phyloP scores from a whole-genome alignment of 768 basidiomycete species.

The Porpolomopsis calyptriformis region DNA sequence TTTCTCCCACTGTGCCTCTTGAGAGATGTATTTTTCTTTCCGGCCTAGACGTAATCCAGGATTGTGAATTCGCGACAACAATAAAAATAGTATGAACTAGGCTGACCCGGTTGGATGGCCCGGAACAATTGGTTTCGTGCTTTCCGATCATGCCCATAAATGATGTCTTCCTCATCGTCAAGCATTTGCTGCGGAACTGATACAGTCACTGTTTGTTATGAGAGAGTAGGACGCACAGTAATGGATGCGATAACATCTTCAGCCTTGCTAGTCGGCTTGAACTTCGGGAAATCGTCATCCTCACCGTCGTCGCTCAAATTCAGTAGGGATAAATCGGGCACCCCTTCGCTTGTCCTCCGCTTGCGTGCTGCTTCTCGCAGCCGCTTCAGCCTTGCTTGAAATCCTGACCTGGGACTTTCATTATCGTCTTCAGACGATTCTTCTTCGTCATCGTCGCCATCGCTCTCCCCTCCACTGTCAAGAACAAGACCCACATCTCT shows the following conservation, averaged over 20 bases:
- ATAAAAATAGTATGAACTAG: constrained; percentile 40
- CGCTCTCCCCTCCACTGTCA: constrained; percentile 16
- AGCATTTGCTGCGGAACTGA: constrained; percentile 41
- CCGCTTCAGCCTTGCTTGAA: constrained; percentile 34
- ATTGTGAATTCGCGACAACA: background rate
- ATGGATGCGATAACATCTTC: constrained; percentile 51
- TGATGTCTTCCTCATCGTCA: constrained; percentile 45
- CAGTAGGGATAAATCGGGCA: constrained; percentile 21
- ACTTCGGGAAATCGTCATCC: constrained; percentile 10
- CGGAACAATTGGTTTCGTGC: constrained; percentile 46
- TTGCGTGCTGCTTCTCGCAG: constrained; percentile 23
- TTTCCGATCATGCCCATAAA: constrained; percentile 35
- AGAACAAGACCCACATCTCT: constrained; percentile 22
- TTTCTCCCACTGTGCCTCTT: constrained; percentile 59
- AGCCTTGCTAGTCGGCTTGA: constrained; percentile 2
- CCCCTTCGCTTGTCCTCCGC: constrained; percentile 13
- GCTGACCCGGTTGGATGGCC: too few species aligned
- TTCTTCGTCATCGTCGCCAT: constrained; percentile 26
- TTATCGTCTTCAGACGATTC: constrained; percentile 28
- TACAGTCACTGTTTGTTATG: too few species aligned
- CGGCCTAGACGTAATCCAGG: constrained; percentile 18
- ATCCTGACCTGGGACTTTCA: constrained; percentile 31
- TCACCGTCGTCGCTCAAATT: constrained; percentile 25
- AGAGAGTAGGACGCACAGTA: too few species aligned
- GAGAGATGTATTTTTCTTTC: constrained; percentile 47